Conservation (phyloP, 2,329 filamentous ascomycete genomes). For the Cytospora schulzeri region DNA sequence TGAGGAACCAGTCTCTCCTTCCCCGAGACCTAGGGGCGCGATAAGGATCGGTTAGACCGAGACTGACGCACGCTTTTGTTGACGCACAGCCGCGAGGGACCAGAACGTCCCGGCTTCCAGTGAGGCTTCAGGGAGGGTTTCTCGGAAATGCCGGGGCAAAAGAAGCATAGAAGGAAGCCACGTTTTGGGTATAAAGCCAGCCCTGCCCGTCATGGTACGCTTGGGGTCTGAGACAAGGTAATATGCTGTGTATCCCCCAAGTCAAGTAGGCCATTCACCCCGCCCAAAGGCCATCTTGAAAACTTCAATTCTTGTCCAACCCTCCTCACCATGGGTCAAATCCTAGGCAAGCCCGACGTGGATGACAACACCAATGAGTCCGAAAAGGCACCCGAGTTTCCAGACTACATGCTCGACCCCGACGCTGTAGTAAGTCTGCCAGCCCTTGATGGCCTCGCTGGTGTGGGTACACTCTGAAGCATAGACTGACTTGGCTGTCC, state of each 20-base stretch:
- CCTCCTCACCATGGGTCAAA: slow-evolving; percentile 12
- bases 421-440: slow-evolving; percentile 52
- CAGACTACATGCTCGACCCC: slow-evolving; percentile 61
- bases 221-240: slow-evolving; percentile 6
- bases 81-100: slow-evolving; percentile 4
- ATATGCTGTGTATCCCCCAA: slow-evolving; percentile 5
- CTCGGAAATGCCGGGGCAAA: not conserved
- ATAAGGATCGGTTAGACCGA: not conserved
- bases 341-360: slow-evolving; percentile 12
- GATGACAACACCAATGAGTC: slow-evolving; percentile 12
- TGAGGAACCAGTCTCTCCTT: not conserved
- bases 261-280: slow-evolving; percentile 7
- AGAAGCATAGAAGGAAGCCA: slow-evolving; percentile 9
- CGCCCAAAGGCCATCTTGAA: not conserved
- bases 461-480: not conserved
- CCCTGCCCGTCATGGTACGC: slow-evolving; percentile 8
- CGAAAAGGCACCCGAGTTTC: slow-evolving; percentile 32
- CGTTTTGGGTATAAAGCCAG: slow-evolving; percentile 14
- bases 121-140: slow-evolving; percentile 11
- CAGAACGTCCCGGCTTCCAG: not conserved
- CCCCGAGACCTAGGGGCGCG: not conserved
- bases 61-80: not conserved
- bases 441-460: not conserved
- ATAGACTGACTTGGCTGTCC: slow-evolving; percentile 19
- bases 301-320: slow-evolving; percentile 2